Conservation (phyloP, 108 stramenopile genomes). For the Nitzschia inconspicua region DNA sequence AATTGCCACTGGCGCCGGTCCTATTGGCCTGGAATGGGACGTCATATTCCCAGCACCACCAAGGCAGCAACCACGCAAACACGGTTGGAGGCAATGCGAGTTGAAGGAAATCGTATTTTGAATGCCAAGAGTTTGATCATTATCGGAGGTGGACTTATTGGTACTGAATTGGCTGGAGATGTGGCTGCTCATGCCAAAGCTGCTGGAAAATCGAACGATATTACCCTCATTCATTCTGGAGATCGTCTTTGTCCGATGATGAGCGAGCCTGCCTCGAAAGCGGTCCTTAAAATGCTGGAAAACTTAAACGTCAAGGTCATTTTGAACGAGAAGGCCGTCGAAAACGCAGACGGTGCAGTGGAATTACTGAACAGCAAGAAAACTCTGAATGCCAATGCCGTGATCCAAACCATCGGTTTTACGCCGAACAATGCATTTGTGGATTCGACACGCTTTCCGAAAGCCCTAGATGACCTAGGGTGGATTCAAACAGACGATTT, state of each 20-base stretch:
- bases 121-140: conserved; percentile 20
- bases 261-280: conserved; percentile 1
- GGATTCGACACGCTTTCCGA: too few relatives aligned
- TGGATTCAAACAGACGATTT: conserved; percentile 28
- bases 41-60: conserved; percentile 5
- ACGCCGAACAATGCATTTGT: conserved; percentile 22
- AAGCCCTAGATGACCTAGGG: conserved; percentile 10
- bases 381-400: conserved; percentile 11
- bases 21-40: conserved; percentile 12
- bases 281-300: conserved; percentile 18
- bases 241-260: conserved; percentile 10
- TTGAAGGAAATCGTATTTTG: conserved; percentile 1
- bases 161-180: conserved; percentile 32
- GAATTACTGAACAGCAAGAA: not conserved
- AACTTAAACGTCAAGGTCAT: conserved; percentile 19
- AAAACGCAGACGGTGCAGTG: conserved; percentile 3
- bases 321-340: conserved; percentile 19
- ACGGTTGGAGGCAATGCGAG: conserved; percentile 7
- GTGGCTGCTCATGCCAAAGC: conserved; percentile 18
- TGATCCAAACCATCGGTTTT: conserved; percentile 24
- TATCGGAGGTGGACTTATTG: conserved; percentile 37
- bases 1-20: conserved; percentile 16
- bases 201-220: not conserved
- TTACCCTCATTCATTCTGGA: conserved; percentile 18
- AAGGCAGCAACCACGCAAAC: too few relatives aligned